These are phyloP conservation scores for Clavispora santaluciae DNA, from an alignment of 805 yeast genomes.

Conservation along the genomic window DNA sequence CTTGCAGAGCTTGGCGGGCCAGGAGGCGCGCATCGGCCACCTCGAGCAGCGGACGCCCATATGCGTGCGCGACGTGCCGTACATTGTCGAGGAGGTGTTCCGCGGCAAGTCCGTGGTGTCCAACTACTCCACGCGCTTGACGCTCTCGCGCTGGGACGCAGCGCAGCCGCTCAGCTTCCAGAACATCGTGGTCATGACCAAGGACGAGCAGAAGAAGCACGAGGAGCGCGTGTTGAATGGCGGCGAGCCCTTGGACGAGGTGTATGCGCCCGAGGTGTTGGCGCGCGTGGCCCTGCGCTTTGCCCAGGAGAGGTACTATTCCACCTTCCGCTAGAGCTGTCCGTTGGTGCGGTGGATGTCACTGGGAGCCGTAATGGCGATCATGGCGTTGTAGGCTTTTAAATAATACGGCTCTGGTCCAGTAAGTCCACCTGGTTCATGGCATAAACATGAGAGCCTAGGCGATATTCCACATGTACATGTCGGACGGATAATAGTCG, in stretches of 20 bases:
- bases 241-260: constrained; percentile 55
- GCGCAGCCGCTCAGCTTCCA: constrained; percentile 57
- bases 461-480: too few relatives aligned
- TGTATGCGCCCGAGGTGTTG: constrained; percentile 58
- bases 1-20: constrained; percentile 80
- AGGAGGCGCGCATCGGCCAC: constrained; percentile 72
- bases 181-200: constrained; percentile 83
- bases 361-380: too few relatives aligned
- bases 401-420: too few relatives aligned
- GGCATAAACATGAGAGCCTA: too few relatives aligned
- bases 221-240: constrained; percentile 72
- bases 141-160: constrained; percentile 84
- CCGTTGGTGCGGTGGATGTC: background rate
- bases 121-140: constrained; percentile 72
- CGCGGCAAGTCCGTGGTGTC: constrained; percentile 89
- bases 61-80: constrained; percentile 67
- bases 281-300: constrained; percentile 58
- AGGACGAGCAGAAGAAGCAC: constrained; percentile 78
- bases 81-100: constrained; percentile 85
- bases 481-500: too few relatives aligned
- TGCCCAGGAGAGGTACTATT: constrained; percentile 69
- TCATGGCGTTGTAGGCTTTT: too few relatives aligned
- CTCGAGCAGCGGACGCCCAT: constrained; percentile 73
- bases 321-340: constrained; percentile 24
- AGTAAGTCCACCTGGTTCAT: too few relatives aligned